These are phyloP conservation scores for Colletotrichum brevisporum DNA, from an alignment of 2,329 filamentous ascomycete genomes.

Conservation along the genomic window DNA sequence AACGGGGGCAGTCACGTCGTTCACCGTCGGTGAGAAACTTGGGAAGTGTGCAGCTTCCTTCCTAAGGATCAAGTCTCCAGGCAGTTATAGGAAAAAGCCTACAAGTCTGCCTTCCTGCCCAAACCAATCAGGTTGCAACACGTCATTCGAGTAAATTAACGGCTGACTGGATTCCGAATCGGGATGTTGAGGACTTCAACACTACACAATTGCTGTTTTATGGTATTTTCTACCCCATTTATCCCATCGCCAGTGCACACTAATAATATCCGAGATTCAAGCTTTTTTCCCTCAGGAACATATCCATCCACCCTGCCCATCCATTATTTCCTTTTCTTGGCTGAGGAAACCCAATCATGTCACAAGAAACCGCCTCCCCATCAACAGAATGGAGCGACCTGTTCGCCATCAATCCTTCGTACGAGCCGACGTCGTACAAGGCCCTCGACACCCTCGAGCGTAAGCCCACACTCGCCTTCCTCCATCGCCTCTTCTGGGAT, in stretches of 20 bases:
- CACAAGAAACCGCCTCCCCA: background rate
- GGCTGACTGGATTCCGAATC: slow-evolving; percentile 10
- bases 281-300: background rate
- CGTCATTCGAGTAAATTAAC: slow-evolving; percentile 16
- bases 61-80: slow-evolving; percentile 2
- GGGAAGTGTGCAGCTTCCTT: background rate
- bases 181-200: background rate
- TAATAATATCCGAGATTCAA: background rate
- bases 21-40: background rate
- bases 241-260: no score
- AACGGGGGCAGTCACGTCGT: background rate
- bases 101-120: slow-evolving; percentile 18
- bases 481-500: slow-evolving; percentile 21
- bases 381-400: slow-evolving; percentile 26
- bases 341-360: slow-evolving; percentile 15
- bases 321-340: background rate
- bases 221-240: background rate
- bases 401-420: slow-evolving; percentile 15
- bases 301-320: background rate
- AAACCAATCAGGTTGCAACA: slow-evolving; percentile 33
- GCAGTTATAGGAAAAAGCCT: background rate
- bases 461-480: slow-evolving; percentile 12
- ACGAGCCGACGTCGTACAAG: slow-evolving; percentile 22
- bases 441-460: slow-evolving; percentile 21
- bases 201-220: background rate